A percentile compares a stretch with the other conserved stretches of the same genome.
These are phyloP conservation scores for Coemansia guatemalensis DNA, from an alignment of 192 early-diverging fungal genomes.

Conservation along the genomic window DNA sequence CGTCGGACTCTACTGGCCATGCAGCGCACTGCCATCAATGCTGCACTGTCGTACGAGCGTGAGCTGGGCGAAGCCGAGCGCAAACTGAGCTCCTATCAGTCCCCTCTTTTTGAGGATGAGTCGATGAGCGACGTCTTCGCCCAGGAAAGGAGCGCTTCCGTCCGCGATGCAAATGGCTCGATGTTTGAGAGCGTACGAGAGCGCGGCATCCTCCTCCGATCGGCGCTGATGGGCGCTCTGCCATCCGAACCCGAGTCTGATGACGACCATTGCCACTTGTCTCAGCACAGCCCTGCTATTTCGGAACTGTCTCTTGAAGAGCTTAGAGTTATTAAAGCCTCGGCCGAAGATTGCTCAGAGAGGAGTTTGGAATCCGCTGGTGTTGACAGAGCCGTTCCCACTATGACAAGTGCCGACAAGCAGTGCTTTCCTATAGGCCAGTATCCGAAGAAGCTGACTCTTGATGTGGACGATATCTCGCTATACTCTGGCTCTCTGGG, in stretches of 20 bases:
- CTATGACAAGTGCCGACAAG: not conserved
- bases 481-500: conserved; percentile 12
- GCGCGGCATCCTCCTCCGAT: conserved; percentile 47
- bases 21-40: conserved; percentile 50
- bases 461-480: not conserved
- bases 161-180: conserved; percentile 12
- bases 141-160: not conserved
- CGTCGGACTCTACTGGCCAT: conserved; percentile 52
- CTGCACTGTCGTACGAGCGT: conserved; percentile 48
- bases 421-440: not conserved
- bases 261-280: too few relatives aligned
- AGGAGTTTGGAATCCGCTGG: too few relatives aligned
- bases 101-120: conserved; percentile 7
- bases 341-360: too few relatives aligned
- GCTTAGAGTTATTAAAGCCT: too few relatives aligned
- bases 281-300: too few relatives aligned
- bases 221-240: conserved; percentile 33
- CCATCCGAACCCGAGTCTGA: too few relatives aligned
- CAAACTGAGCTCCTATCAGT: conserved; percentile 16
- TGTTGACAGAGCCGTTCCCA: too few relatives aligned
- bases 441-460: not conserved
- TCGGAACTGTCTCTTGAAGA: too few relatives aligned
- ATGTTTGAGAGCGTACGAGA: conserved; percentile 46
- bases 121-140: not conserved
- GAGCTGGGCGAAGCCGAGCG: conserved; percentile 49